phyloP scores from a whole-genome alignment of 2,329 filamentous ascomycete genomes.

The Elsinoe batatas region DNA sequence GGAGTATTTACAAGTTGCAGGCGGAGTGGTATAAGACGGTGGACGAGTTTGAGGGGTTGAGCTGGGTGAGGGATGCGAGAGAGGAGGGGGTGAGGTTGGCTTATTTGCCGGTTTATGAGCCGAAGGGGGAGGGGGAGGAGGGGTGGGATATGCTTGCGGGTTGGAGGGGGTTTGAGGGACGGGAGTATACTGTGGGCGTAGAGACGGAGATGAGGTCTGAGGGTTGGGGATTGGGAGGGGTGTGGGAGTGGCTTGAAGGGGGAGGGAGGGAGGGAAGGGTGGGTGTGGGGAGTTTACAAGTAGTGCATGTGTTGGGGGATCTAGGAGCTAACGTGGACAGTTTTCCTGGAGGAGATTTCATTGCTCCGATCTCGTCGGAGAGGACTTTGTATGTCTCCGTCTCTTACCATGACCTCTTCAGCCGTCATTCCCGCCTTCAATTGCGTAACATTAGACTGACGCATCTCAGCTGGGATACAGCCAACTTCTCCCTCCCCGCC shows the following conservation, averaged over 20 bases:
- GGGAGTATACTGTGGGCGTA: slow-evolving; percentile 17
- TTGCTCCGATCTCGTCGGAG: neutral
- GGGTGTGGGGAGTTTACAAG: neutral
- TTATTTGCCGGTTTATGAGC: slow-evolving; percentile 17
- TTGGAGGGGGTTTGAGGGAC: slow-evolving; percentile 13
- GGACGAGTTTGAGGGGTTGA: slow-evolving; percentile 15
- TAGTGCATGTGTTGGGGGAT: neutral
- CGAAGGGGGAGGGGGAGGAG: neutral
- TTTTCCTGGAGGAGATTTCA: neutral
- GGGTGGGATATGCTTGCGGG: slow-evolving; percentile 15
- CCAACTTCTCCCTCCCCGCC: slow-evolving; percentile 51
- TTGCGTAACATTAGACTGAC: neutral
- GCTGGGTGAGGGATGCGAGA: slow-evolving; percentile 19
- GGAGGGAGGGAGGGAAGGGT: neutral
- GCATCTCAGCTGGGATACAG: neutral
- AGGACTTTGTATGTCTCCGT: neutral
- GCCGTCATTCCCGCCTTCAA: too few species aligned
- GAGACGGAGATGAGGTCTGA: slow-evolving; percentile 15
- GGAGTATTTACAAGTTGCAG: slow-evolving; percentile 19
- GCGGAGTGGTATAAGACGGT: slow-evolving; percentile 16
- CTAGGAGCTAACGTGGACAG: neutral
- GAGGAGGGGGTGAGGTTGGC: neutral
- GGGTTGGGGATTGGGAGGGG: slow-evolving; percentile 12
- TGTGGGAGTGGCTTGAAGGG: slow-evolving; percentile 13
- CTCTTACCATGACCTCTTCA: too few species aligned